These are phyloP conservation scores for Melampsora americana DNA, from an alignment of 1,284 basidiomycete genomes.

Conservation along the genomic window DNA sequence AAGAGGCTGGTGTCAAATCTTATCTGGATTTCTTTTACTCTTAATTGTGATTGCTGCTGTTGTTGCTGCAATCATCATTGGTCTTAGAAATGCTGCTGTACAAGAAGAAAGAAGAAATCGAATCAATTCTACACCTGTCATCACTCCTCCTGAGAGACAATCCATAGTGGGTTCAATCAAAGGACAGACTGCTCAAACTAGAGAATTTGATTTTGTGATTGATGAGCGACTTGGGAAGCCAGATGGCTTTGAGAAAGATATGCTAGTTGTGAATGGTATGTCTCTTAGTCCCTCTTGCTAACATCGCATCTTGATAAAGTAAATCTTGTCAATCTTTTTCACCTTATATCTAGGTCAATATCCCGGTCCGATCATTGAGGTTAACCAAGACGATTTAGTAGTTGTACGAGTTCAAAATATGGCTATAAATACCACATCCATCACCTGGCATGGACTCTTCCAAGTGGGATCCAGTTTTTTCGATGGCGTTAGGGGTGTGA, in stretches of 20 bases:
- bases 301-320: background rate
- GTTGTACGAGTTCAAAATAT: conserved; percentile 47
- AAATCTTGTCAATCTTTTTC: background rate
- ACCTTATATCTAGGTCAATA: conserved; percentile 42
- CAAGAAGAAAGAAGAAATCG: conserved; percentile 25
- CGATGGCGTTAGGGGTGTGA: conserved; percentile 48
- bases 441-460: conserved; percentile 47
- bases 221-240: conserved; percentile 46
- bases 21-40: conserved; percentile 17
- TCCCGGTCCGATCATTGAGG: conserved; percentile 48
- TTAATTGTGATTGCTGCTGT: conserved; percentile 28
- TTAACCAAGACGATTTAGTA: conserved; percentile 45
- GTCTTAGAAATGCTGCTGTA: conserved; percentile 32
- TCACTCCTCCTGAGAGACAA: conserved; percentile 19
- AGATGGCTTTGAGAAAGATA: conserved; percentile 46
- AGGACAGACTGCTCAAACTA: conserved; percentile 35
- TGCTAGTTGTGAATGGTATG: conserved; percentile 48
- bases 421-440: conserved; percentile 43
- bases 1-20: conserved; percentile 21
- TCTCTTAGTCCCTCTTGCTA: background rate
- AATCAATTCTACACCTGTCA: conserved; percentile 39
- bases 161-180: conserved; percentile 27
- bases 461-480: conserved; percentile 46
- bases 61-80: conserved; percentile 23
- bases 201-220: conserved; percentile 45